Conservation (phyloP, 2,329 filamentous ascomycete species). For the Colletotrichum sublineola region DNA sequence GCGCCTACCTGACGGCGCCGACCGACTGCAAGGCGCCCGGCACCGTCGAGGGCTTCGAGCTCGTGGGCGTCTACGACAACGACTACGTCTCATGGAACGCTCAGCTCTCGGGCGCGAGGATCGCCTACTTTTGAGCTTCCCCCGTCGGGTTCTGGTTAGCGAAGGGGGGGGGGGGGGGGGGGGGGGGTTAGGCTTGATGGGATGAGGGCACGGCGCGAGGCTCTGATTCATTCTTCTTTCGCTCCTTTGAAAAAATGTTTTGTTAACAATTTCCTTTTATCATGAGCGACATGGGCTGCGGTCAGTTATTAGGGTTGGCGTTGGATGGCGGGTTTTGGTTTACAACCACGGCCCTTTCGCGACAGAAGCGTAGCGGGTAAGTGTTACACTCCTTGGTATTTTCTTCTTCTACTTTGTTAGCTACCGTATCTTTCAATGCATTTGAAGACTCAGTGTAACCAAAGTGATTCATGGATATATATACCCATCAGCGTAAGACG, state of each 20-base stretch:
- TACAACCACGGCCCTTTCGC: conserved; percentile 8
- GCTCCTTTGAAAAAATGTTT: neutral
- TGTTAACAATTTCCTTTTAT: neutral
- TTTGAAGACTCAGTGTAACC: neutral
- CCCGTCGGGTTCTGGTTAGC: neutral
- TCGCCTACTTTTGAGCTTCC: conserved; percentile 32
- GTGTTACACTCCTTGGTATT: neutral
- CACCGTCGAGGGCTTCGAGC: conserved; percentile 40
- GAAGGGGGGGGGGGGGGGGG: too few relatives aligned
- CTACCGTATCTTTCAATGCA: neutral
- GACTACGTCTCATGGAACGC: conserved; percentile 39
- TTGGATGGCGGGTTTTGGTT: neutral
- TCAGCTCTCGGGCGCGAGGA: conserved; percentile 32
- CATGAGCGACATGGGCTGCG: neutral
- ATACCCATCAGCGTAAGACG: neutral
- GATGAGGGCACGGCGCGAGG: too few relatives aligned
- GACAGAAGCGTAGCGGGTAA: neutral
- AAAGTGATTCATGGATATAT: neutral
- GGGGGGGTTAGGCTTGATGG: neutral
- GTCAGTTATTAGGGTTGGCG: neutral
- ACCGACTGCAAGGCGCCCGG: conserved; percentile 40
- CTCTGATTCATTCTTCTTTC: conserved; percentile 22
- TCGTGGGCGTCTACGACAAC: conserved; percentile 40
- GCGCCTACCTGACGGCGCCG: conserved; percentile 35
- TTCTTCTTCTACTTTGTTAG: neutral